These are phyloP conservation scores for Globisporangium paroecandrum DNA, from an alignment of 352 stramenopile species.

Conservation along the genomic window DNA sequence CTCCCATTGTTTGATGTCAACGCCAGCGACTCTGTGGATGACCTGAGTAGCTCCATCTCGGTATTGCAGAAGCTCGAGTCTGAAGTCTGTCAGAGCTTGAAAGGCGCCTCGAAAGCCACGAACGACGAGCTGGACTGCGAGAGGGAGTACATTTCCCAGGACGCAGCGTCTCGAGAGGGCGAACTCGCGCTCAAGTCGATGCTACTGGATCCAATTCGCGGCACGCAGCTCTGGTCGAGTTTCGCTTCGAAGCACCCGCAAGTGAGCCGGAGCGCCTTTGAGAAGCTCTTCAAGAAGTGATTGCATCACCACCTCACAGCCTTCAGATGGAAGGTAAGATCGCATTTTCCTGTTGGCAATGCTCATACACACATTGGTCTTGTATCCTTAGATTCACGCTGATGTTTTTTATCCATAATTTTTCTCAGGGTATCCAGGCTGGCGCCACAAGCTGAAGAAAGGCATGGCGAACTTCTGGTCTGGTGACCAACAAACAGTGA, in stretches of 20 bases:
- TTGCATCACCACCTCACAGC: background rate
- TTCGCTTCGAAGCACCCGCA: slow-evolving; percentile 27
- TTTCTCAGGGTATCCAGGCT: background rate
- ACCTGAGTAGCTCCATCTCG: slow-evolving; percentile 21
- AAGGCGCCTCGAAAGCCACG: background rate
- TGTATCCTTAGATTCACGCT: background rate
- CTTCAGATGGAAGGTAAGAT: background rate
- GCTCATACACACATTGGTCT: no score
- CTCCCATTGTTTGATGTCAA: slow-evolving; percentile 13
- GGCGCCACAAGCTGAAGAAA: background rate
- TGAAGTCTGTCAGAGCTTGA: slow-evolving; percentile 11
- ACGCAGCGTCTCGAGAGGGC: slow-evolving; percentile 30
- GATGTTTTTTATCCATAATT: background rate
- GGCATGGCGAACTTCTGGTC: background rate
- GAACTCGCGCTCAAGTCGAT: slow-evolving; percentile 38
- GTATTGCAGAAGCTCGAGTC: slow-evolving; percentile 25
- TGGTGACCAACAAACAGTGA: background rate
- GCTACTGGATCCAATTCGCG: slow-evolving; percentile 26
- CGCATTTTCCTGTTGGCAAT: background rate
- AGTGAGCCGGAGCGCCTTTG: slow-evolving; percentile 32
- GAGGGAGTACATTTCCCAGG: slow-evolving; percentile 26
- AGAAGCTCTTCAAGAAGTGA: slow-evolving; percentile 23
- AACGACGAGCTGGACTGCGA: slow-evolving; percentile 18
- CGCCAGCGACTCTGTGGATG: slow-evolving; percentile 16
- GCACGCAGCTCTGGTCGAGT: slow-evolving; percentile 27